Evolutionary conservation across 495 filamentous ascomycete species (phyloP).

Genomic region (Cryomyces minteri): DNA sequence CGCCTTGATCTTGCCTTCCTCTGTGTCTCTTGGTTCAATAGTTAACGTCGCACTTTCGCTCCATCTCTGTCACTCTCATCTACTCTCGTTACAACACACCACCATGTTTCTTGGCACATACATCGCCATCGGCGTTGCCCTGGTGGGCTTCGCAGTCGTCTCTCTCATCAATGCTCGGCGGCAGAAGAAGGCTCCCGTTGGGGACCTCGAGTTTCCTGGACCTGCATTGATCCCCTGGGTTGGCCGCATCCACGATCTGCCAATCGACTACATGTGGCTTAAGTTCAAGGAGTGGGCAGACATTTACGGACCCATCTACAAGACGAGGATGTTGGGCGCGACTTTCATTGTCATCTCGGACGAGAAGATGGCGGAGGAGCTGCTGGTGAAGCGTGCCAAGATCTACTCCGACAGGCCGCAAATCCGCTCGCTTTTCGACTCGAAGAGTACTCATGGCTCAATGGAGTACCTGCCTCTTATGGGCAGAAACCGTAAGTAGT

Average conservation of each 20-base stretch:
- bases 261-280: not conserved
- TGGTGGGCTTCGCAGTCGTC: slow-evolving; percentile 10
- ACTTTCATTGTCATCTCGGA: slow-evolving; percentile 35
- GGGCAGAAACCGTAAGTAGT: slow-evolving; percentile 17
- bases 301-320: slow-evolving; percentile 33
- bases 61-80: not conserved
- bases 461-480: slow-evolving; percentile 21
- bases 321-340: slow-evolving; percentile 27
- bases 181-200: slow-evolving; percentile 11
- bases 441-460: not conserved
- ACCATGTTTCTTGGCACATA: slow-evolving; percentile 12
- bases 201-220: slow-evolving; percentile 6
- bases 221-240: slow-evolving; percentile 7
- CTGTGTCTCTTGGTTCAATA: too few relatives aligned
- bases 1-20: not conserved
- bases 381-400: slow-evolving; percentile 6
- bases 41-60: not conserved
- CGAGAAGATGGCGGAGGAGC: slow-evolving; percentile 35
- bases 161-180: slow-evolving; percentile 7
- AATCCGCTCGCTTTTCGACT: too few relatives aligned
- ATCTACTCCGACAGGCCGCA: slow-evolving; percentile 2
- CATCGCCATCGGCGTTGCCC: slow-evolving; percentile 5
- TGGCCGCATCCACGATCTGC: slow-evolving; percentile 2
- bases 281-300: slow-evolving; percentile 40
- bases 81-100: not conserved